Conservation (phyloP, 2,329 filamentous ascomycete genomes). For the Colletotrichum sp. region DNA sequence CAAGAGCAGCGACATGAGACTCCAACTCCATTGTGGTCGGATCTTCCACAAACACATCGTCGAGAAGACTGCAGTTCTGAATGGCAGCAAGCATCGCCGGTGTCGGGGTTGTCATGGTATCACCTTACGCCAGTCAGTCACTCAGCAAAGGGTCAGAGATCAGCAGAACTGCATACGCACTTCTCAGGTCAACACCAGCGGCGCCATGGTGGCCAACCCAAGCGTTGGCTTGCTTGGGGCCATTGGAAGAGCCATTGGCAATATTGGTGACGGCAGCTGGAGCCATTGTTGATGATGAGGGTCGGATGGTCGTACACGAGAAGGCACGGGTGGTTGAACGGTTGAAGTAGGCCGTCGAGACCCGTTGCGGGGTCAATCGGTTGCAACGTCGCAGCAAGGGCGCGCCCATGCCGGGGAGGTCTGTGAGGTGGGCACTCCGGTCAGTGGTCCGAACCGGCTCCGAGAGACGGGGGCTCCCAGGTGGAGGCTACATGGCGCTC, state of each 20-base stretch:
- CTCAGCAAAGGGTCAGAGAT: not conserved
- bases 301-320: not conserved
- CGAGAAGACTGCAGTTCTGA: slow-evolving; percentile 73
- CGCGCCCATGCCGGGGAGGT: not conserved
- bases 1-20: slow-evolving; percentile 72
- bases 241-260: not conserved
- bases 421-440: not conserved
- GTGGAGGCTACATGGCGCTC: not conserved
- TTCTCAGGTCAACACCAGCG: slow-evolving; percentile 44
- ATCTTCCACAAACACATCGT: slow-evolving; percentile 87
- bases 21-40: slow-evolving; percentile 79
- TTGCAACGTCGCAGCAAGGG: not conserved
- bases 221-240: slow-evolving; percentile 21
- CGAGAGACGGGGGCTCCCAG: not conserved
- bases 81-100: slow-evolving; percentile 83
- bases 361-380: slow-evolving; percentile 6
- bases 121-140: slow-evolving; percentile 38
- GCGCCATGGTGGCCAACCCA: slow-evolving; percentile 43
- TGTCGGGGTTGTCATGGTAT: slow-evolving; percentile 74
- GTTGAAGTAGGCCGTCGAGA: not conserved
- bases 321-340: not conserved
- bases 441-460: slow-evolving; percentile 4
- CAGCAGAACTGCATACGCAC: slow-evolving; percentile 28
- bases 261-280: not conserved
- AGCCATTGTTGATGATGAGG: not conserved